A percentile compares a stretch with the other conserved stretches of the same genome.
Evolutionary conservation across 768 basidiomycete genomes (phyloP).

Genomic region (Lactifluus hygrophoroides): DNA sequence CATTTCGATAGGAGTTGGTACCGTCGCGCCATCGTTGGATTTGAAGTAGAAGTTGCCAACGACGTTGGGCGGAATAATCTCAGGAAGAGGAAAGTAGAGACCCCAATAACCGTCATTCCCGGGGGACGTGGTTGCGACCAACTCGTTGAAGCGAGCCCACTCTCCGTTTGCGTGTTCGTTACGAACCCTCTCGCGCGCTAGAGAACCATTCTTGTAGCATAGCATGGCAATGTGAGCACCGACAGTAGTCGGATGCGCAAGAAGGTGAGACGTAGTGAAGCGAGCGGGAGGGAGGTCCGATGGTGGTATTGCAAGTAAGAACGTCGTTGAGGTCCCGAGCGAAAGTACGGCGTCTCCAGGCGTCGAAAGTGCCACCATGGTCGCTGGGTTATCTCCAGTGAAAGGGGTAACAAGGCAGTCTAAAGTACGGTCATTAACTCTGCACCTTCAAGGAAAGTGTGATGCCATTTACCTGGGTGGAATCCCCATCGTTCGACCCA

Average conservation of each 20-base stretch:
- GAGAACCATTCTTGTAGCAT: conserved; percentile 84
- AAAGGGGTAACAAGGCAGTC: conserved; percentile 78
- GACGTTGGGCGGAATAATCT: conserved; percentile 80
- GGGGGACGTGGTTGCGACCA: conserved; percentile 44
- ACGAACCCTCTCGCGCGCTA: conserved; percentile 71
- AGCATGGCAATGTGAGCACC: conserved; percentile 80
- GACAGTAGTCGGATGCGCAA: conserved; percentile 55
- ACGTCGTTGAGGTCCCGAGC: conserved; percentile 82
- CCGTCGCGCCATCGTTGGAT: conserved; percentile 23
- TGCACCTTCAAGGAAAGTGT: neutral
- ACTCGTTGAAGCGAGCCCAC: conserved; percentile 65
- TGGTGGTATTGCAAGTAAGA: conserved; percentile 70
- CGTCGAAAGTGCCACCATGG: conserved; percentile 62
- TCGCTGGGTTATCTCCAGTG: conserved; percentile 86
- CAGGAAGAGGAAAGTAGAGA: conserved; percentile 76
- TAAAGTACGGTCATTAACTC: conserved; percentile 21
- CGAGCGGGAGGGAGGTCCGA: conserved; percentile 54
- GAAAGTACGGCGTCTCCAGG: conserved; percentile 81
- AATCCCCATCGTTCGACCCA: conserved; percentile 76
- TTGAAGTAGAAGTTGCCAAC: conserved; percentile 63
- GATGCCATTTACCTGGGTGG: conserved; percentile 38
- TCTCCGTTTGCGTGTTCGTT: conserved; percentile 49
- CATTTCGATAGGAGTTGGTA: conserved; percentile 21
- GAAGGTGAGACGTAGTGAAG: conserved; percentile 66
- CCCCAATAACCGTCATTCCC: conserved; percentile 57